Percentiles rank a stretch among this genome's conserved stretches.
These are phyloP conservation scores for Fusarium staphyleae DNA, from an alignment of 2,329 filamentous ascomycete genomes.

Conservation along the genomic window DNA sequence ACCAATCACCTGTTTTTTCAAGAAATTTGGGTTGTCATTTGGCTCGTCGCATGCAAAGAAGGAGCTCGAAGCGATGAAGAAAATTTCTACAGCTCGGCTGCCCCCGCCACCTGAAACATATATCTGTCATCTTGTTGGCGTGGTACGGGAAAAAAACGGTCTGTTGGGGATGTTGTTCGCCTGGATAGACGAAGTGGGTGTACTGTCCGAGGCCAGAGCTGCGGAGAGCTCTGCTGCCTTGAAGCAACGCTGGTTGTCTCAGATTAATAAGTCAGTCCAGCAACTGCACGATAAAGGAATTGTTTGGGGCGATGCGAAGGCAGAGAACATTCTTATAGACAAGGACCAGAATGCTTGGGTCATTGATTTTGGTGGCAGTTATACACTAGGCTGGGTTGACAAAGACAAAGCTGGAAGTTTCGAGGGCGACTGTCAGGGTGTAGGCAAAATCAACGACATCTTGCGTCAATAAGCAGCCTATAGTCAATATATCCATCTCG, in stretches of 20 bases:
- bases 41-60: not conserved
- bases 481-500: too few species aligned
- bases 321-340: slow-evolving; percentile 2
- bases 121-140: not conserved
- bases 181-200: not conserved
- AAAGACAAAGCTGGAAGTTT: not conserved
- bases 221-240: not conserved
- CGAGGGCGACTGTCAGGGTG: slow-evolving; percentile 1
- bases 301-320: slow-evolving; percentile 1
- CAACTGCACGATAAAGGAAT: slow-evolving; percentile 1
- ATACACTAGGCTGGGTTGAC: not conserved
- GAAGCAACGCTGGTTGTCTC: not conserved
- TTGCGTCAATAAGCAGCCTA: too few species aligned
- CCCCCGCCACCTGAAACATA: not conserved
- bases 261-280: not conserved
- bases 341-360: not conserved
- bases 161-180: not conserved
- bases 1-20: not conserved
- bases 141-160: not conserved
- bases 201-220: not conserved
- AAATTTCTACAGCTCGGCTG: not conserved
- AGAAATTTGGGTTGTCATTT: not conserved
- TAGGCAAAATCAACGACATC: too few species aligned
- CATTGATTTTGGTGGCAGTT: slow-evolving; percentile 7
- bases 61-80: not conserved